These are phyloP conservation scores for Microsporum canis DNA, from an alignment of 2,329 filamentous ascomycete genomes.

Conservation along the genomic window DNA sequence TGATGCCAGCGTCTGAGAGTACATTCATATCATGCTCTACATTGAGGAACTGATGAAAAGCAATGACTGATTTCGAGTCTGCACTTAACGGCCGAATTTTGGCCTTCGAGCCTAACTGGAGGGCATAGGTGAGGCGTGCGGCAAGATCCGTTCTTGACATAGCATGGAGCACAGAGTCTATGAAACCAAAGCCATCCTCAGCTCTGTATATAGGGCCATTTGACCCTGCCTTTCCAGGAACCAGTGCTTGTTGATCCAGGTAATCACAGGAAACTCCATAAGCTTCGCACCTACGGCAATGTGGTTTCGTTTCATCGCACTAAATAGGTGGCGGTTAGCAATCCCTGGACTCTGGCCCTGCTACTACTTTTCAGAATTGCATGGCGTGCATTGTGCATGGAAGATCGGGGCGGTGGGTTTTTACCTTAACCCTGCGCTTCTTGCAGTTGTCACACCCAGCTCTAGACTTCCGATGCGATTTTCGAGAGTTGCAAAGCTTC, in stretches of 20 bases:
- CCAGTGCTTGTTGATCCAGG: constrained; percentile 4
- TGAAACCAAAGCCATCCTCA: background rate
- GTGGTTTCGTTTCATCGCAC: constrained; percentile 28
- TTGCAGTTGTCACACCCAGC: constrained; percentile 27
- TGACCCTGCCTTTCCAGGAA: background rate
- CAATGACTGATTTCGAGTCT: constrained; percentile 13
- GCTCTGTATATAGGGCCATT: background rate
- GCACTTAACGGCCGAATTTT: constrained; percentile 1
- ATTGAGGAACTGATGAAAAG: constrained; percentile 23
- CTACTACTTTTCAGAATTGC: background rate
- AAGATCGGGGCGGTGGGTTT: background rate
- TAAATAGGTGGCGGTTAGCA: constrained; percentile 9
- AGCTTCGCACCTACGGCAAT: constrained; percentile 24
- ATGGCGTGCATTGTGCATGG: background rate
- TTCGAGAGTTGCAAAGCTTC: constrained; percentile 21
- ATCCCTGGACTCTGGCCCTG: background rate
- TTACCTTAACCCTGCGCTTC: constrained; percentile 27
- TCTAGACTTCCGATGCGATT: constrained; percentile 27
- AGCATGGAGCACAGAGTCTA: constrained; percentile 1
- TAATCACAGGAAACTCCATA: constrained; percentile 25
- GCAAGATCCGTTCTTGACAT: constrained; percentile 12
- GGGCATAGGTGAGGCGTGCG: constrained; percentile 16
- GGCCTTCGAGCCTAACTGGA: constrained; percentile 12
- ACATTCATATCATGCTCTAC: constrained; percentile 13
- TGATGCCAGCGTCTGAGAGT: constrained; percentile 11